phyloP scores from a whole-genome alignment of 164 flowering plant genomes.

The Hamamelis virginiana region DNA sequence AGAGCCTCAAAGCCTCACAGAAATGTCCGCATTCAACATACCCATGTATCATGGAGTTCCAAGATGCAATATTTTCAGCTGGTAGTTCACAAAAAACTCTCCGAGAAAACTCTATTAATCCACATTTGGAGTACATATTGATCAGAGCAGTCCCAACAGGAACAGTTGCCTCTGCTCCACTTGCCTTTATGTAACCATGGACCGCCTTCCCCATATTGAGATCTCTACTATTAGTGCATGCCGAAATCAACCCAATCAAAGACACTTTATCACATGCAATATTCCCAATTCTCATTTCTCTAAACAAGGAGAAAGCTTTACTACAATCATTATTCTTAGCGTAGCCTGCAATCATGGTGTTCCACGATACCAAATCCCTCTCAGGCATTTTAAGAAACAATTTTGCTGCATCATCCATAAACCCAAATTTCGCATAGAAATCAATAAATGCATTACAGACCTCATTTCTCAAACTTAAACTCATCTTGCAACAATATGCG shows the following conservation, averaged over 20 bases:
- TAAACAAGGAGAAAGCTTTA: slow-evolving; percentile 28
- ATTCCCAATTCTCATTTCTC: slow-evolving; percentile 22
- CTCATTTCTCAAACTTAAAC: slow-evolving; percentile 4
- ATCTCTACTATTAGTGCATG: slow-evolving; percentile 24
- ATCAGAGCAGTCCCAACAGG: slow-evolving; percentile 27
- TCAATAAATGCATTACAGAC: slow-evolving; percentile 26
- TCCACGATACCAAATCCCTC: slow-evolving; percentile 35
- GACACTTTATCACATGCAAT: slow-evolving; percentile 24
- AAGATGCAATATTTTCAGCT: slow-evolving; percentile 19
- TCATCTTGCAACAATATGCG: slow-evolving; percentile 20
- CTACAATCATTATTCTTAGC: slow-evolving; percentile 18
- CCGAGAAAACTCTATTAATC: slow-evolving; percentile 20
- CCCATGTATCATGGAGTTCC: slow-evolving; percentile 32
- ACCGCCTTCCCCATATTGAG: slow-evolving; percentile 16
- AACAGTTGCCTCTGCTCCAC: slow-evolving; percentile 12
- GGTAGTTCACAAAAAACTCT: slow-evolving; percentile 24
- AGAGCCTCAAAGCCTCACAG: slow-evolving; percentile 20
- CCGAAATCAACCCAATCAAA: slow-evolving; percentile 24
- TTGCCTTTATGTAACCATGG: slow-evolving; percentile 14
- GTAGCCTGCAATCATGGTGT: slow-evolving; percentile 28
- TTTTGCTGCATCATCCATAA: slow-evolving; percentile 19
- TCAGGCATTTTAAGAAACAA: slow-evolving; percentile 21
- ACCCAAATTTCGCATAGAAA: slow-evolving; percentile 25
- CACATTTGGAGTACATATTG: slow-evolving; percentile 32
- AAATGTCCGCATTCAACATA: slow-evolving; percentile 21